A percentile compares a stretch with the other conserved stretches of the same genome.
Evolutionary conservation across 2,329 filamentous ascomycete genomes (phyloP).

Genomic region (Colletotrichum filicis): DNA sequence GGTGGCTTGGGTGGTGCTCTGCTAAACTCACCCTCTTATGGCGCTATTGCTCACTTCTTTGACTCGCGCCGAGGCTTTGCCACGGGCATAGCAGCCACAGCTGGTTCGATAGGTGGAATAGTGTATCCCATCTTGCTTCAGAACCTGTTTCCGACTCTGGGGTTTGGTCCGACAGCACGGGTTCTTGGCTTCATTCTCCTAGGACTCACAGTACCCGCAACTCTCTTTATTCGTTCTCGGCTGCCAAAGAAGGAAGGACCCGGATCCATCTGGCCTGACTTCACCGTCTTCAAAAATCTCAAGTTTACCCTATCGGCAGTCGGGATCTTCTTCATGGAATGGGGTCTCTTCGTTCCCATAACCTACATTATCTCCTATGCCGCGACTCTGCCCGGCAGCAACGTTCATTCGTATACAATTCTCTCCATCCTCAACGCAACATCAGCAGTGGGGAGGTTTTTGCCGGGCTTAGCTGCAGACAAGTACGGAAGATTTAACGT

Average conservation of each 20-base stretch:
- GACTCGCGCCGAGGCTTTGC: conserved; percentile 77
- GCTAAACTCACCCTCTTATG: conserved; percentile 81
- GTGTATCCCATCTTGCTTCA: conserved; percentile 65
- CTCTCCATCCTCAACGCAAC: conserved; percentile 86
- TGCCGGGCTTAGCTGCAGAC: conserved; percentile 82
- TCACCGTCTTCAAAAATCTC: conserved; percentile 69
- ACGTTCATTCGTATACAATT: conserved; percentile 75
- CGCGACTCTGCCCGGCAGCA: conserved; percentile 67
- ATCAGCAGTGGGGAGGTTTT: conserved; percentile 79
- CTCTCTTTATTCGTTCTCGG: conserved; percentile 62
- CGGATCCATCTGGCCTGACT: conserved; percentile 64
- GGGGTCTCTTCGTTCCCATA: conserved; percentile 78
- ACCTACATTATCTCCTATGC: conserved; percentile 82
- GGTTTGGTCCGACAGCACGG: conserved; percentile 62
- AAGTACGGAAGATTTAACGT: conserved; percentile 83
- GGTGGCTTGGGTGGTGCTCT: conserved; percentile 79
- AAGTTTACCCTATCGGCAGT: conserved; percentile 69
- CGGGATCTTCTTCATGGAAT: conserved; percentile 77
- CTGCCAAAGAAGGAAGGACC: conserved; percentile 60
- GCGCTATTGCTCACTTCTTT: conserved; percentile 84
- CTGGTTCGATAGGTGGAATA: conserved; percentile 76
- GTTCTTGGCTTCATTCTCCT: conserved; percentile 62
- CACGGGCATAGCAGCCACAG: conserved; percentile 83
- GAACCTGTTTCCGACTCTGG: conserved; percentile 55
- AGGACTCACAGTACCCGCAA: conserved; percentile 57